Evolutionary conservation across 768 basidiomycete genomes (phyloP), one percentile per base, ranked within the genome.

Genomic region (Phlegmacium glaucopus): DNA sequence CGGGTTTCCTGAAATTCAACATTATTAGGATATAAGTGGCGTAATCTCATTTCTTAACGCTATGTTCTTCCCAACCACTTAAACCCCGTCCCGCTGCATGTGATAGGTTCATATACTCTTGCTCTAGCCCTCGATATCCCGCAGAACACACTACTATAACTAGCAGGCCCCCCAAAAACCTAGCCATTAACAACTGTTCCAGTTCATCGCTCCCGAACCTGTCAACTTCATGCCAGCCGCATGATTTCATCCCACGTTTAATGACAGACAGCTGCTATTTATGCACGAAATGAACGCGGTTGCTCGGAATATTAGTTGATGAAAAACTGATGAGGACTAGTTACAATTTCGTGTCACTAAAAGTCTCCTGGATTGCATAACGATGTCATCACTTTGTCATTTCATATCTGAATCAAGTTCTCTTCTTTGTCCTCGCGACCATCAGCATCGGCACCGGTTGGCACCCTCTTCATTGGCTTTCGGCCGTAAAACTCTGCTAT

Each of bases 401-500:
- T n/a, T 59, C 53, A 61, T 44, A 62, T 60, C 43, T 62, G 52
- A 47, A 62, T 60, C 47, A 62, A 48, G 28, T 57, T 56, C 49
- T 57, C 56, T 39, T 55, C 54, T 37, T 67, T 79, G 50, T 71
- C 68, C 45, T 62, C 66, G 46, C 67, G 11, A 34, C 32, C 75
- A 56, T 78, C 74, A 49, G 65, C 70, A 37, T 68, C 73, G 59
- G 67, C 76, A 52, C 72, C 77, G 64, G 73, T 69, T 46, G 78
- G 73, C 49, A 72, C 62, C 72, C 79, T 85, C 76, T 79, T 85
- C 34, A 80, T 94, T 32, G 80, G 66, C 72, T 94, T 94, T 60
- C 93, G 86, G 38, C 79, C 86, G 61, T 96, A 96, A 67, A 87
- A 96, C 70, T 96, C 94, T 51, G 80, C 80, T 60, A 96, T 86